Evolutionary conservation across 192 early-diverging fungal genomes (phyloP).

Genomic region (Spizellomyces punctatus): DNA sequence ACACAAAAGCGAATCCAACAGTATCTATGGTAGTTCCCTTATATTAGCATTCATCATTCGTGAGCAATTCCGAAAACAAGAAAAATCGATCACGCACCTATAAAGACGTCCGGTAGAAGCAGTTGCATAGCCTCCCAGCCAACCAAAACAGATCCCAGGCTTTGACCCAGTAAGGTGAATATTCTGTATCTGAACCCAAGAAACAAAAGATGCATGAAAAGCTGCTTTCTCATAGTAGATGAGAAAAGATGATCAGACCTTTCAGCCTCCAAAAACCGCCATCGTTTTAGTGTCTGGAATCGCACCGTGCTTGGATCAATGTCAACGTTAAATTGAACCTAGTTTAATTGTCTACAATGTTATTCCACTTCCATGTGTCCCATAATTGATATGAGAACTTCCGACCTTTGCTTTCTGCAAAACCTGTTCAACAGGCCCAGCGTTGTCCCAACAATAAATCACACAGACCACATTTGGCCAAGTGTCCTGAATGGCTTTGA

Average conservation of each 20-base stretch:
- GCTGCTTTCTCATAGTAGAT: no score
- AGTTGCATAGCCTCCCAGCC: constrained; percentile 73
- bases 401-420: constrained; percentile 64
- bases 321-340: constrained; percentile 70
- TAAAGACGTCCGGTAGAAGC: constrained; percentile 78
- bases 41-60: neutral
- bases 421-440: constrained; percentile 55
- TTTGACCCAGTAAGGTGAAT: constrained; percentile 85
- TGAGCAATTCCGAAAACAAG: neutral
- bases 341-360: neutral
- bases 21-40: constrained; percentile 63
- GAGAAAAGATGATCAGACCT: constrained; percentile 40
- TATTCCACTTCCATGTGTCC: no score
- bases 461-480: constrained; percentile 68
- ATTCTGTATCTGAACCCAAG: constrained; percentile 62
- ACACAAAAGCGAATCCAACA: constrained; percentile 94
- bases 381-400: no score
- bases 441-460: constrained; percentile 80
- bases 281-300: constrained; percentile 66
- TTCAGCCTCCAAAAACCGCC: constrained; percentile 70
- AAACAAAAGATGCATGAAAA: neutral
- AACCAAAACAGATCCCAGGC: constrained; percentile 76
- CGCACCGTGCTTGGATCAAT: constrained; percentile 57
- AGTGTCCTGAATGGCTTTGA: constrained; percentile 75
- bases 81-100: constrained; percentile 52